Percentiles rank a stretch among this genome's conserved stretches.
Conservation (phyloP, 805 yeast species). For the Metschnikowia corniflorae region DNA sequence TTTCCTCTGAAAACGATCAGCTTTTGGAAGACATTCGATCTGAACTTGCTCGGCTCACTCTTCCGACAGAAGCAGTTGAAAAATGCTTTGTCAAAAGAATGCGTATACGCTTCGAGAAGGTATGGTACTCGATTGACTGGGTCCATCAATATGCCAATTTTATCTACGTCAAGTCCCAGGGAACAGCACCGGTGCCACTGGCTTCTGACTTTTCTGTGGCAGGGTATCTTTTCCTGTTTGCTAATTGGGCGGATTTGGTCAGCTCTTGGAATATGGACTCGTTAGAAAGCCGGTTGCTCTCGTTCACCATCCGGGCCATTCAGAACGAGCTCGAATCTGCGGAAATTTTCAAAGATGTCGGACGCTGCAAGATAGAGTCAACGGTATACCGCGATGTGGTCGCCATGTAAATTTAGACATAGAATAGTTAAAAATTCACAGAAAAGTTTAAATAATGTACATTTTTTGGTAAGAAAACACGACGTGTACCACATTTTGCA, state of each 20-base stretch:
- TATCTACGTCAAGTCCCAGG: not conserved
- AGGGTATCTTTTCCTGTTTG: conserved; percentile 4
- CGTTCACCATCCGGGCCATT: conserved; percentile 5
- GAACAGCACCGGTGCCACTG: not conserved
- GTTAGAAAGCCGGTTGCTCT: conserved; percentile 2
- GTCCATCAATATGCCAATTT: conserved; percentile 8
- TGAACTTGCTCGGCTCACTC: conserved; percentile 2
- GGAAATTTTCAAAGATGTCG: conserved; percentile 3
- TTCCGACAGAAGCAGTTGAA: conserved; percentile 1
- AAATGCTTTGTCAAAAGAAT: conserved; percentile 4
- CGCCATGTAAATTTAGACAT: too few relatives aligned
- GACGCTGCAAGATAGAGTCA: not conserved
- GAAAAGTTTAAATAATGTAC: too few relatives aligned
- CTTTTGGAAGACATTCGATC: conserved; percentile 3
- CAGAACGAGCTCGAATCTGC: conserved; percentile 7
- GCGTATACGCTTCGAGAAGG: conserved; percentile 9
- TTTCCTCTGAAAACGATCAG: conserved; percentile 1
- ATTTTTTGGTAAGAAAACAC: too few relatives aligned
- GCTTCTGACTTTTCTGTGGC: conserved; percentile 3
- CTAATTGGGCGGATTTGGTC: conserved; percentile 7
- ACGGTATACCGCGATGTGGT: too few relatives aligned
- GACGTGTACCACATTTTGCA: too few relatives aligned
- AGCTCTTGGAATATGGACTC: conserved; percentile 6
- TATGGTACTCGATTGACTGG: conserved; percentile 10
- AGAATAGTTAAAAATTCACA: too few relatives aligned